Evolutionary conservation across 805 yeast genomes (phyloP).

Genomic region (Ogataea allantospora): DNA sequence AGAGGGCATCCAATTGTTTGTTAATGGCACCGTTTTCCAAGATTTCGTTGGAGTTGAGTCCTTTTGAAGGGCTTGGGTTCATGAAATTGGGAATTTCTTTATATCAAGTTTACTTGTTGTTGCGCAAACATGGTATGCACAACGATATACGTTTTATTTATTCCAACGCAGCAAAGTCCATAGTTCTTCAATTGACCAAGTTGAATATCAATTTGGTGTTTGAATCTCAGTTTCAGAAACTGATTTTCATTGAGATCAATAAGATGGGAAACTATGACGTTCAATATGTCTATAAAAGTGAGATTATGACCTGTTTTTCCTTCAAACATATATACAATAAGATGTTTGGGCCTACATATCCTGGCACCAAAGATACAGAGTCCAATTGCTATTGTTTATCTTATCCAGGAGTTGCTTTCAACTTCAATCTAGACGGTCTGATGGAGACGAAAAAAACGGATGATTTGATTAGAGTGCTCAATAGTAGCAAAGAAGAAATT

Average conservation of each 20-base stretch:
- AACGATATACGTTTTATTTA: conserved; percentile 25
- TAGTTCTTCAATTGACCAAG: conserved; percentile 23
- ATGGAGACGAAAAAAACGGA: conserved; percentile 4
- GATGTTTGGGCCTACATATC: conserved; percentile 62
- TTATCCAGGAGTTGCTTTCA: conserved; percentile 57
- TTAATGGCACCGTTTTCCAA: conserved; percentile 6
- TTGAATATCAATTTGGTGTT: conserved; percentile 26
- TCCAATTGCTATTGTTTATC: conserved; percentile 42
- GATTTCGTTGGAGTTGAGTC: conserved; percentile 22
- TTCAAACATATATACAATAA: conserved; percentile 51
- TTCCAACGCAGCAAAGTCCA: conserved; percentile 17
- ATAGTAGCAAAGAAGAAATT: conserved; percentile 33
- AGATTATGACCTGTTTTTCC: conserved; percentile 22
- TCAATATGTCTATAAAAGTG: conserved; percentile 24
- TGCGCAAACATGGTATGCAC: conserved; percentile 16
- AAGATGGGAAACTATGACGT: conserved; percentile 14
- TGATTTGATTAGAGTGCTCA: conserved; percentile 25
- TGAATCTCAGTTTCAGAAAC: conserved; percentile 27
- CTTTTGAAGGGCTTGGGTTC: conserved; percentile 28
- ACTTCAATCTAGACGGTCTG: conserved; percentile 31
- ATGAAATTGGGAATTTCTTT: conserved; percentile 28
- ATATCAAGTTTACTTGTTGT: conserved; percentile 19
- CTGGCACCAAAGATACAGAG: conserved; percentile 40
- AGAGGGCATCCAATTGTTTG: conserved; percentile 6
- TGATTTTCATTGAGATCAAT: conserved; percentile 29